Percentiles rank a stretch among this genome's conserved stretches.
Conservation (phyloP, 805 yeast species). For the Debaryomyces prosopidis region DNA sequence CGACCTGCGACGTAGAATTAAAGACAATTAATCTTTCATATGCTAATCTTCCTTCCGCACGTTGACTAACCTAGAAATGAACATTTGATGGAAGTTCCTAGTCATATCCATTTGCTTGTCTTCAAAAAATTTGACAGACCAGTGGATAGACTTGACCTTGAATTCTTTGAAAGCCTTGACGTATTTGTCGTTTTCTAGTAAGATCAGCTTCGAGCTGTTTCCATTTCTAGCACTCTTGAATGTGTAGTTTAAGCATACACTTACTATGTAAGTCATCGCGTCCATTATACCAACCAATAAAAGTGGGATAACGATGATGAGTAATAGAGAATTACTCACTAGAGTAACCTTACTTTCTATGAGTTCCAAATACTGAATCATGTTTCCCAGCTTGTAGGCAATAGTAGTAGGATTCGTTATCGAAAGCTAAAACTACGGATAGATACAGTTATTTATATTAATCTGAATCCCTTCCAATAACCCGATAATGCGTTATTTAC, state of each 20-base stretch:
- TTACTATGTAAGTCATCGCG: not conserved
- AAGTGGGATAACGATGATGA: not conserved
- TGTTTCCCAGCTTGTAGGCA: not conserved
- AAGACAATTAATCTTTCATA: too few species aligned
- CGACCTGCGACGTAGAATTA: too few species aligned
- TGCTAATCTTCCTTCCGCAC: not conserved
- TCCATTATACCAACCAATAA: not conserved
- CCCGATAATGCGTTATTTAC: not conserved
- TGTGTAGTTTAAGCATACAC: not conserved
- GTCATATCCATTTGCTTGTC: not conserved
- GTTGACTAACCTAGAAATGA: not conserved
- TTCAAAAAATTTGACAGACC: not conserved
- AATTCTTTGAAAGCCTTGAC: not conserved
- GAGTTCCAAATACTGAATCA: constrained; percentile 2
- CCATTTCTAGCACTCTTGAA: not conserved
- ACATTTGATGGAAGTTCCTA: not conserved
- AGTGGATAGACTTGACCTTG: not conserved
- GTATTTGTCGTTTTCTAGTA: not conserved
- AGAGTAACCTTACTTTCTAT: not conserved
- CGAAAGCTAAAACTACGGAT: too few species aligned
- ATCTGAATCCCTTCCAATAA: not conserved
- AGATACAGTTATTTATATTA: not conserved
- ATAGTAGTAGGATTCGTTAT: too few species aligned
- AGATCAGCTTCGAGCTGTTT: not conserved
- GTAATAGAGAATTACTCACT: not conserved